Evolutionary conservation across 768 basidiomycete genomes (phyloP).

Genomic region (Panaeolus cyanescens): DNA sequence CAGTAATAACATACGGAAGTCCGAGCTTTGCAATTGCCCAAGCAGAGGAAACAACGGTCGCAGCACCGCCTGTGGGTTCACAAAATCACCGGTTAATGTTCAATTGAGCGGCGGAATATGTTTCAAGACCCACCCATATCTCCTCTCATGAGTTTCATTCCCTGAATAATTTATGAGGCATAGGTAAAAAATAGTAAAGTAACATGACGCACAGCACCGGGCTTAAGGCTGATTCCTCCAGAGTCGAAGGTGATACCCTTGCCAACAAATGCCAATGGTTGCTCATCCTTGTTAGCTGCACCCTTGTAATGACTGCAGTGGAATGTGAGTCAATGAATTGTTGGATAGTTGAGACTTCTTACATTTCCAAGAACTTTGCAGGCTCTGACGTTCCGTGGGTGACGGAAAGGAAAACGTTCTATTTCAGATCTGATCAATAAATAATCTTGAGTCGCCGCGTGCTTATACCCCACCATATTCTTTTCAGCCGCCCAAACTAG

Average conservation of each 20-base stretch:
- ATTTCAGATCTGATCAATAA: background rate
- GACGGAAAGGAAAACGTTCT: constrained; percentile 88
- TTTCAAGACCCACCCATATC: constrained; percentile 67
- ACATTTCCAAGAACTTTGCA: constrained; percentile 88
- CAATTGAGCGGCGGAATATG: background rate
- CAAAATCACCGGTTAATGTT: background rate
- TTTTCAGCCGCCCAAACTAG: constrained; percentile 81
- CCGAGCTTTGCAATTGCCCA: constrained; percentile 80
- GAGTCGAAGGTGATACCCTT: constrained; percentile 92
- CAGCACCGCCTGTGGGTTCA: constrained; percentile 63
- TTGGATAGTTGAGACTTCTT: constrained; percentile 11
- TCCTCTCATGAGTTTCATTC: constrained; percentile 83
- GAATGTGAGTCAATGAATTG: background rate
- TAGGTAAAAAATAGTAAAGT: background rate
- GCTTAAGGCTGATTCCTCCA: constrained; percentile 87
- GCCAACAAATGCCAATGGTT: constrained; percentile 77
- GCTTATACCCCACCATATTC: constrained; percentile 60
- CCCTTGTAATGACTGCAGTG: constrained; percentile 82
- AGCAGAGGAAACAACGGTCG: constrained; percentile 71
- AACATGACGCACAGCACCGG: constrained; percentile 51
- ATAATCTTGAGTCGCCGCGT: constrained; percentile 7
- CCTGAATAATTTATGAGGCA: constrained; percentile 35
- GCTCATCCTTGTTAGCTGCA: constrained; percentile 51
- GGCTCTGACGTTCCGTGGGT: constrained; percentile 82
- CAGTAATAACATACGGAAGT: constrained; percentile 61